Evolutionary conservation across 1,284 basidiomycete genomes (phyloP), one percentile per base, ranked within the genome.

Genomic region (Cutaneotrichosporon arboriforme): DNA sequence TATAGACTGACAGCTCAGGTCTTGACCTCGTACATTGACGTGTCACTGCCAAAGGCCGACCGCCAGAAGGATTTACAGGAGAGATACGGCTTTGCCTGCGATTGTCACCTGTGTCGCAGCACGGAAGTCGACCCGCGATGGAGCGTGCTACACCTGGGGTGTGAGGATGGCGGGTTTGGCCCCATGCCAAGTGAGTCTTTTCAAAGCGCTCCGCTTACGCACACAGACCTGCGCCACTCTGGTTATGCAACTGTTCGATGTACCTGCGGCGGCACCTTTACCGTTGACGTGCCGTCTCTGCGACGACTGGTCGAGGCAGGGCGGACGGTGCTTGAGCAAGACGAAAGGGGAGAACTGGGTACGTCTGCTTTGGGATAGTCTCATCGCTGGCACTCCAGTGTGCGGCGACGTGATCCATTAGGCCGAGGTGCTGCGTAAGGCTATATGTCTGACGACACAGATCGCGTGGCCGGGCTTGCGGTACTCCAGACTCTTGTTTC

Each of bases 21-120:
- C 53, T 59, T 84, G 49, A 90, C 85, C 1, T 80, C 88, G 13
- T 97, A 97, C 64, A 81, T 96, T 44, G 94, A 97, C 69, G 82
- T 86, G 2, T 87, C 84, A 1, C 77, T 87, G 13, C 86, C 88
- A 0, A 73, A 73, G 8, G 58, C 69, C 1, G 72, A 81, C 21
- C 80, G 91, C 26, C 84, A 81, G 59, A 68, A 74, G 18, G 77
- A 81, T 7, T 76, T 94, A 18, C 68, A 76, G 47, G 83, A 86
- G 61, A 84, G 86, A 1, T 97, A 97, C 72, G 80, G 82, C 60
- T 97, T 97, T 66, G 74, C 68, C 2, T 97, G 94, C 67, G 63
- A 64, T 9, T 97, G 93, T 66, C 34, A 60, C 15, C 68, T 87
- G 3, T 92, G 89, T 54, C 36, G 57, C 2, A 60, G 35, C 23